phyloP scores from a whole-genome alignment of 1,139 yeast species.

The Geotrichum restrictum region DNA sequence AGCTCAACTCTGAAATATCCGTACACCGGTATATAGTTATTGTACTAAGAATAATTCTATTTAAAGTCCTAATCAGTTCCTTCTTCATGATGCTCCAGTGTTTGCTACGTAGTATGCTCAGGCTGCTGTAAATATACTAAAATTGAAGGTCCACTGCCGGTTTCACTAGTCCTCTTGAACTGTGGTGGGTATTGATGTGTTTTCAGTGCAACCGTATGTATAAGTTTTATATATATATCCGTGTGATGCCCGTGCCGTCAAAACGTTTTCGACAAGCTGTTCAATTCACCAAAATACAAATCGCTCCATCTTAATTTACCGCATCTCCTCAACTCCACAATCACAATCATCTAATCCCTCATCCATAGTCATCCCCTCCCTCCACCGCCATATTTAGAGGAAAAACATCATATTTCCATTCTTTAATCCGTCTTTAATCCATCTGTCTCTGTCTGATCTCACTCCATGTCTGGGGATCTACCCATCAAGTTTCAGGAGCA shows the following conservation, averaged over 20 bases:
- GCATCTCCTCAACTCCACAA: neutral
- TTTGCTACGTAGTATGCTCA: too few species aligned
- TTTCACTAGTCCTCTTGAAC: too few species aligned
- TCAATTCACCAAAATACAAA: neutral
- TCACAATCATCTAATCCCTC: neutral
- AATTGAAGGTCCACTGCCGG: too few species aligned
- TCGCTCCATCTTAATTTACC: neutral
- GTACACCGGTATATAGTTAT: too few species aligned
- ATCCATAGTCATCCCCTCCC: neutral
- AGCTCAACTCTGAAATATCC: too few species aligned
- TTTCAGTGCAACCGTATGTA: too few species aligned
- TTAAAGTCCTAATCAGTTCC: too few species aligned
- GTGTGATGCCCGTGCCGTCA: neutral
- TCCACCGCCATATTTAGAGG: neutral
- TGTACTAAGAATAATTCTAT: too few species aligned
- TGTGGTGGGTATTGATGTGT: too few species aligned
- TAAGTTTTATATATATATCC: too few species aligned
- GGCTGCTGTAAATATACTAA: too few species aligned
- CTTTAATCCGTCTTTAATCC: neutral
- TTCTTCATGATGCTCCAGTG: too few species aligned
- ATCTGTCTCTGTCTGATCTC: neutral
- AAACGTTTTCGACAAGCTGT: neutral
- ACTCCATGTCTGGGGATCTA: constrained; percentile 48
- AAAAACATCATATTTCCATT: neutral
- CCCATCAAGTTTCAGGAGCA: constrained; percentile 97